These are phyloP conservation scores for Kalmusia sp. DNA, from an alignment of 2,329 filamentous ascomycete genomes.

Conservation along the genomic window DNA sequence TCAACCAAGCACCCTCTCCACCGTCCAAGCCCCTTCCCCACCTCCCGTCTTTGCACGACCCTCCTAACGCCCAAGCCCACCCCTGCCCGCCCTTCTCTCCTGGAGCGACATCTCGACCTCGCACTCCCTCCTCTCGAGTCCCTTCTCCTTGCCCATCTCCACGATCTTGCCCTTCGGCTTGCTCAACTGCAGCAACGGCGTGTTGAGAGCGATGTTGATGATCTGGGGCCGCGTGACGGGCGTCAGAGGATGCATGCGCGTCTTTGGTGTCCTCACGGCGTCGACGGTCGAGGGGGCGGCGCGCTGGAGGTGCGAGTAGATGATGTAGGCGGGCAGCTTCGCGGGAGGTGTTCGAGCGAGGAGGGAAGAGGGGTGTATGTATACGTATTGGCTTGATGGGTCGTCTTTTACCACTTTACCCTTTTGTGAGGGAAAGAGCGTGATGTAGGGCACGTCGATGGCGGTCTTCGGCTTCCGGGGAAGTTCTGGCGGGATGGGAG, in stretches of 20 bases:
- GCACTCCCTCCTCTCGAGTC: constrained; percentile 69
- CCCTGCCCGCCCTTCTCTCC: constrained; percentile 71
- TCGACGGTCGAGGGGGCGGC: constrained; percentile 56
- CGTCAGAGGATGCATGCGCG: constrained; percentile 87
- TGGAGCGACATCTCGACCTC: constrained; percentile 82
- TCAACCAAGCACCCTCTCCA: constrained; percentile 60
- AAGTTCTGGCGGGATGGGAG: constrained; percentile 66
- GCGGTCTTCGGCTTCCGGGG: constrained; percentile 77
- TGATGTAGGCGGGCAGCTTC: constrained; percentile 79
- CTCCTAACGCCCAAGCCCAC: constrained; percentile 87
- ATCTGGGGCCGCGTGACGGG: constrained; percentile 79
- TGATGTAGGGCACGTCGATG: constrained; percentile 90
- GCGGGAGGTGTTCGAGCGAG: constrained; percentile 65
- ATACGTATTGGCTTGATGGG: constrained; percentile 72
- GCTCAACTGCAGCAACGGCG: constrained; percentile 81
- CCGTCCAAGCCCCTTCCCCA: constrained; percentile 75
- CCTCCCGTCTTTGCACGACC: constrained; percentile 78
- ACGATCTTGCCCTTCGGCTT: constrained; percentile 88
- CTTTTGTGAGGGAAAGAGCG: constrained; percentile 73
- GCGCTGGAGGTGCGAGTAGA: constrained; percentile 86
- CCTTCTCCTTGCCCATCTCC: constrained; percentile 47
- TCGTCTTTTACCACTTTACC: constrained; percentile 43
- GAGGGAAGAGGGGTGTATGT: constrained; percentile 84
- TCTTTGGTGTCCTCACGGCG: constrained; percentile 59
- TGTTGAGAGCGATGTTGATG: constrained; percentile 80